These are phyloP conservation scores for Populus hybrid DNA, from an alignment of 441 rosid species.

Conservation along the genomic window DNA sequence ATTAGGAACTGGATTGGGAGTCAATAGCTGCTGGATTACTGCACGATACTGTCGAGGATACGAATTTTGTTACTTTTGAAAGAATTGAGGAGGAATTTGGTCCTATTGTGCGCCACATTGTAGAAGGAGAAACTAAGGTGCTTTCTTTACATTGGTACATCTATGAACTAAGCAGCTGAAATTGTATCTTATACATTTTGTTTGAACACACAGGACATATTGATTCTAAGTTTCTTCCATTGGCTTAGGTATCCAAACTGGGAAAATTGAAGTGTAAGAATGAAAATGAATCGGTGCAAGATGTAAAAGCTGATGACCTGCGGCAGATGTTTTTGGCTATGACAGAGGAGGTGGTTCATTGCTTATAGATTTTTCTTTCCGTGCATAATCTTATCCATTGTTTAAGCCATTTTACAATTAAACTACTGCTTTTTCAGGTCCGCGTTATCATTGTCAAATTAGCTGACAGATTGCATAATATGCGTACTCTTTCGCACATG, in stretches of 20 bases:
- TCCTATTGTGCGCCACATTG: constrained; percentile 78
- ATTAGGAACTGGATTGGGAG: constrained; percentile 97
- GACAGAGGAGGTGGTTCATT: constrained; percentile 83
- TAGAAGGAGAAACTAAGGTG: constrained; percentile 99
- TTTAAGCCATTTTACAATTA: constrained; percentile 17
- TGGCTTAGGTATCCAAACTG: constrained; percentile 78
- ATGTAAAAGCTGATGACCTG: constrained; percentile 98
- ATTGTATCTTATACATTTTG: constrained; percentile 1
- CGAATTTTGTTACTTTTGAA: constrained; percentile 88
- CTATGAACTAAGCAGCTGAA: constrained; percentile 8
- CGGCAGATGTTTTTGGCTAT: constrained; percentile 97
- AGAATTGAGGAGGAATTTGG: constrained; percentile 95
- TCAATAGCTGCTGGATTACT: constrained; percentile 95
- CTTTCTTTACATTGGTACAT: constrained; percentile 22
- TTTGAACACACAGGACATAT: not conserved
- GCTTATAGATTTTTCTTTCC: not conserved
- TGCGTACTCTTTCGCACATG: constrained; percentile 96
- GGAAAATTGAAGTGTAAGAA: constrained; percentile 88
- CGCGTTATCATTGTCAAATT: constrained; percentile 98
- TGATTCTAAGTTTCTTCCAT: constrained; percentile 15
- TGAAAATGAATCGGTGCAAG: constrained; percentile 68
- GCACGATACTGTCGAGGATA: constrained; percentile 99
- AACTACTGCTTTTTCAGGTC: constrained; percentile 56
- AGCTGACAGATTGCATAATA: constrained; percentile 96
- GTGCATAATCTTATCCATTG: not conserved